Percentiles rank a stretch among this genome's conserved stretches.
Conservation (phyloP, 306 rosid genomes). For the Cercis canadensis region DNA sequence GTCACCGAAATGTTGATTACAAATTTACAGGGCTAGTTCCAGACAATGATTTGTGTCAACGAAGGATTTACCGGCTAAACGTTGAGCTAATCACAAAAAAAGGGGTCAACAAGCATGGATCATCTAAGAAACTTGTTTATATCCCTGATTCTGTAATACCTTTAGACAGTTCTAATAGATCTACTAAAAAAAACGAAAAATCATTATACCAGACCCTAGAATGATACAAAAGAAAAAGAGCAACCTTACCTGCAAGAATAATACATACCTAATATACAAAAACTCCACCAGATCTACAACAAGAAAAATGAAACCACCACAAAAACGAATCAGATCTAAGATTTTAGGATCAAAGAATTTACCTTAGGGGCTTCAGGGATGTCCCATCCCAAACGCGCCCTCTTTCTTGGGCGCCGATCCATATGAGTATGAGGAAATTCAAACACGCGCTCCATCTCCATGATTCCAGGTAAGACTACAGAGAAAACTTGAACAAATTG, state of each 20-base stretch:
- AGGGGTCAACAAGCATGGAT: background rate
- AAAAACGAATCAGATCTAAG: slow-evolving; percentile 48
- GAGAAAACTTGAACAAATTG: no score
- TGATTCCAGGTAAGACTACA: slow-evolving; percentile 25
- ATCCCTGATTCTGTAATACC: no score
- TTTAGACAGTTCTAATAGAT: no score
- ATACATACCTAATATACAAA: slow-evolving; percentile 33
- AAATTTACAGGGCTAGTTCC: no score
- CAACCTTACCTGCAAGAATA: slow-evolving; percentile 19
- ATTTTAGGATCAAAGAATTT: slow-evolving; percentile 27
- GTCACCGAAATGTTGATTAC: no score
- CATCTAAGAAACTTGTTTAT: no score
- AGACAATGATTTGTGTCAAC: no score
- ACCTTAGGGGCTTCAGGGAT: slow-evolving; percentile 87
- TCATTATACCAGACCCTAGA: no score
- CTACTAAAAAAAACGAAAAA: no score
- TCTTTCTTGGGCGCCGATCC: slow-evolving; percentile 93
- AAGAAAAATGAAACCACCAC: slow-evolving; percentile 10
- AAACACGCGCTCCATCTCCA: slow-evolving; percentile 91
- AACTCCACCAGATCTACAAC: slow-evolving; percentile 50
- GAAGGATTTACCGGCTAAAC: no score
- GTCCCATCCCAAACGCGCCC: slow-evolving; percentile 98
- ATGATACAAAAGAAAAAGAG: background rate
- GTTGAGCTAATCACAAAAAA: background rate
- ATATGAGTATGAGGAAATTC: slow-evolving; percentile 84